A percentile compares a stretch with the other conserved stretches of the same genome.
These are phyloP conservation scores for Chionographis japonica DNA, from an alignment of 106 monocot genomes.

Conservation along the genomic window DNA sequence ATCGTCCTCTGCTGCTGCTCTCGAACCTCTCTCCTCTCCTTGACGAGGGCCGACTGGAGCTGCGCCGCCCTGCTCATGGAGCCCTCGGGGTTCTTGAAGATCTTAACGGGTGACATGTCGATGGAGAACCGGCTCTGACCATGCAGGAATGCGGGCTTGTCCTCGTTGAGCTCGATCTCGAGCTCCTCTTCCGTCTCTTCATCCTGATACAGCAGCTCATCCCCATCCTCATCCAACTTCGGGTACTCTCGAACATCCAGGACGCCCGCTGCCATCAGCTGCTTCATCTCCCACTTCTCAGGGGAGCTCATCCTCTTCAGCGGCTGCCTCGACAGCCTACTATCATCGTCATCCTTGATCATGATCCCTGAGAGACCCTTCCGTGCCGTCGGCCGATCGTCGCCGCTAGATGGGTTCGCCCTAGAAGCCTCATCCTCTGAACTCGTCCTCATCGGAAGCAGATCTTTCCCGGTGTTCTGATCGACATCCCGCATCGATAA, in stretches of 20 bases:
- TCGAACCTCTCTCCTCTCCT: slow-evolving; percentile 89
- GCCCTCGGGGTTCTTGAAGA: slow-evolving; percentile 96
- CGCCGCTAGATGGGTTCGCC: slow-evolving; percentile 53
- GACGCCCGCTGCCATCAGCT: slow-evolving; percentile 81
- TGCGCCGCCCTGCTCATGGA: slow-evolving; percentile 90
- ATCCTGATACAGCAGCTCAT: slow-evolving; percentile 83
- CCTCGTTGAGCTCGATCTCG: slow-evolving; percentile 94
- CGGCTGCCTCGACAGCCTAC: slow-evolving; percentile 47
- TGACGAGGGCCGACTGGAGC: slow-evolving; percentile 94
- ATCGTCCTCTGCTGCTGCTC: slow-evolving; percentile 96
- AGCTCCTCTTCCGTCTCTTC: slow-evolving; percentile 92
- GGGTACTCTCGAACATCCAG: slow-evolving; percentile 62
- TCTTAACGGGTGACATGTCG: slow-evolving; percentile 97
- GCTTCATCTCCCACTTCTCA: slow-evolving; percentile 95
- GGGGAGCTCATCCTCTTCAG: slow-evolving; percentile 96
- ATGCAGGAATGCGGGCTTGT: slow-evolving; percentile 87
- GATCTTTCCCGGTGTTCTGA: slow-evolving; percentile 77
- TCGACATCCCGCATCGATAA: slow-evolving; percentile 89
- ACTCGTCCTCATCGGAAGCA: slow-evolving; percentile 58
- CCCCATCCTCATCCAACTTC: slow-evolving; percentile 86
- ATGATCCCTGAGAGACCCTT: slow-evolving; percentile 74
- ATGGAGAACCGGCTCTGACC: slow-evolving; percentile 88
- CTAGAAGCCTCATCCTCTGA: slow-evolving; percentile 52
- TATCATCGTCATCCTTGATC: slow-evolving; percentile 48
- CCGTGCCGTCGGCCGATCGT: slow-evolving; percentile 31